Base-by-base conservation (phyloP, 768 basidiomycete species). In the Tricholoma sp. region DNA sequence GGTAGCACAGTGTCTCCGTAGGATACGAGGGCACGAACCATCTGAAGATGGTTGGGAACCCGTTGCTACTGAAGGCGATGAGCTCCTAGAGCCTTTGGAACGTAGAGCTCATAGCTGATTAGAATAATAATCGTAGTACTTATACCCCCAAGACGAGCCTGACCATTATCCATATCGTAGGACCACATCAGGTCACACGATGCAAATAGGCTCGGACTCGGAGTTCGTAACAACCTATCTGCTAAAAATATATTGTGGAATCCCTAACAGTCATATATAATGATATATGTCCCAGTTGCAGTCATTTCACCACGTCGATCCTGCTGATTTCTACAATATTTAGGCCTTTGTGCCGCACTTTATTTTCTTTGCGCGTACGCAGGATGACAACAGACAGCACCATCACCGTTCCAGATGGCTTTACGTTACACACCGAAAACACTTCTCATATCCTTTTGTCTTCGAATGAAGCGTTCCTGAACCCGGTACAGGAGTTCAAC, bases 401-500 rank as follows among this genome's bases (percentile, higher is more conserved):
- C 57, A 66, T 75, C 42, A 63, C 64, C 47, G 67, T 91, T 37
- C 91, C 91, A 1, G 83, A 86, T 57, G 91, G 89, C 18, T 89
- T 84, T 70, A 82, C 80, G 10, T 75, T 94, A 57, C 88, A 93
- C 72, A 85, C 84, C 8, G 91, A 94, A 73, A 92, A 91, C 69
- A 85, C 81, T 2, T 82, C 90, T 0, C 84, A 82, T 65, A 89
- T 98, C 66, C 79, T 97, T 54, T 76, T 94, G 20, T 83, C 86
- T 5, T 77, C 81, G 7, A 89, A 92, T 59, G 88, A 90, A 56
- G 92, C 95, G 2, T 99, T 99, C 70, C 73, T 98, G 58, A 99
- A 99, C 67, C 96, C 97, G 6, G 88, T 98, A 11, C 97, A 99
- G 68, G 93, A 99, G 70, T 99, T 97, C 78, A 99, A 99, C 73